phyloP scores from a whole-genome alignment of 2,329 filamentous ascomycete genomes.

The Tolypocladium sp. region DNA sequence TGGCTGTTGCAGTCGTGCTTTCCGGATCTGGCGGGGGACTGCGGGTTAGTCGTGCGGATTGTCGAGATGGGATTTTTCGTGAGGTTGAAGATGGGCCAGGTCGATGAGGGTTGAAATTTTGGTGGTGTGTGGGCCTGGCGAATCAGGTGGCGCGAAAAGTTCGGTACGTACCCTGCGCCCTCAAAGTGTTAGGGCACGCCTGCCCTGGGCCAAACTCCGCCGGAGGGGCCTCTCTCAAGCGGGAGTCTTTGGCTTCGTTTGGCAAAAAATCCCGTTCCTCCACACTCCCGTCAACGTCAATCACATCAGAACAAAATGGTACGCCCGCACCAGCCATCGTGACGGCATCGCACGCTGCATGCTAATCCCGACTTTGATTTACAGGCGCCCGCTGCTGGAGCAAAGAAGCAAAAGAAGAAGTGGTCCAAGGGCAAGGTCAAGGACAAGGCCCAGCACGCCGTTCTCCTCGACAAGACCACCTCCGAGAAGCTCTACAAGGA shows the following conservation, averaged over 20 bases:
- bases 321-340: constrained; percentile 12
- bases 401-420: constrained; percentile 45
- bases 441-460: constrained; percentile 99
- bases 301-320: constrained; percentile 36
- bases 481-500: constrained; percentile 99
- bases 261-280: constrained; percentile 20
- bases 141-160: constrained; percentile 23
- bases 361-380: constrained; percentile 1
- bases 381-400: constrained; percentile 36
- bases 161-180: constrained; percentile 17
- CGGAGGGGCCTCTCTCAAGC: constrained; percentile 13
- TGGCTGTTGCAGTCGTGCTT: constrained; percentile 37
- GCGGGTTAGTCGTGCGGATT: constrained; percentile 26
- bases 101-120: constrained; percentile 24
- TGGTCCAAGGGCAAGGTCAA: constrained; percentile 68
- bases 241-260: constrained; percentile 18
- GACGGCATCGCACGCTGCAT: neutral
- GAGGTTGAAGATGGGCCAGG: constrained; percentile 24
- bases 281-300: constrained; percentile 28
- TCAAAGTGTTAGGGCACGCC: constrained; percentile 29
- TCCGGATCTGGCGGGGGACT: constrained; percentile 25
- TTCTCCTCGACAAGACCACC: constrained; percentile 96
- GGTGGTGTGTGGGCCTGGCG: constrained; percentile 22
- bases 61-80: constrained; percentile 28
- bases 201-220: constrained; percentile 28